Base-by-base conservation (phyloP, 2,329 filamentous ascomycete species). In the Colletotrichum destructivum region DNA sequence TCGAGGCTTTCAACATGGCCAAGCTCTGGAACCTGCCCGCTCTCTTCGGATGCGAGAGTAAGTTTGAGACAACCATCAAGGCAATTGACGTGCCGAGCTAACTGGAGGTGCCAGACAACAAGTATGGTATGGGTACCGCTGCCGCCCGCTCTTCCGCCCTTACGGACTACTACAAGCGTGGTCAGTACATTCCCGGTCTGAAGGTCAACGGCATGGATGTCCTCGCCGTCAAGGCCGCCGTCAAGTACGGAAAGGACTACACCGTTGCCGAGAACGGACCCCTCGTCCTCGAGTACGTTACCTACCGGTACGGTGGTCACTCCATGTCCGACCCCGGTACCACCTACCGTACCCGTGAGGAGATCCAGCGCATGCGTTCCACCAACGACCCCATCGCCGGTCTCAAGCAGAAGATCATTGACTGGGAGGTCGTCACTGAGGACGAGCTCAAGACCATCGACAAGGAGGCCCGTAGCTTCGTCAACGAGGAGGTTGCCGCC, bases 201-300 rank as follows among this genome's bases (percentile, higher is more conserved):
- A 99, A 99, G 91, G 94, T 99, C 84, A 99, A 99, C 87, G 96
- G 94, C 81, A 99, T 99, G 96, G 96, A 99, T 82, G 95, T 98
- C 78, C 93, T 99, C 74, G 96, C 96, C 75, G 96, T 98, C 84
- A 98, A 98, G 90, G 95, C 96, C 64, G 96, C 96, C 75, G 95
- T 98, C 79, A 88, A 96, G 85, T 95, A 98, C 87, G 95, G 93
- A 81, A 98, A 96, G 88, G 90, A 97, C 81, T 97, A 92, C 88
- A 93, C 94, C 75, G 86, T 88, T 72, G 87, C 90, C 73, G 95
- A 93, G 83, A 95, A 98, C 84, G 96, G 96, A 74, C 96, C 96
- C 76, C 89, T 99, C 75, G 96, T 99, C 79, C 93, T 97, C 84
- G 96, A 99, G 88, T 99, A 98, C 84, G 95, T 99, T 81, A 99